A percentile compares a stretch with the other conserved stretches of the same genome.
phyloP scores from a whole-genome alignment of 306 rosid species.

The Prunus mongolica region DNA sequence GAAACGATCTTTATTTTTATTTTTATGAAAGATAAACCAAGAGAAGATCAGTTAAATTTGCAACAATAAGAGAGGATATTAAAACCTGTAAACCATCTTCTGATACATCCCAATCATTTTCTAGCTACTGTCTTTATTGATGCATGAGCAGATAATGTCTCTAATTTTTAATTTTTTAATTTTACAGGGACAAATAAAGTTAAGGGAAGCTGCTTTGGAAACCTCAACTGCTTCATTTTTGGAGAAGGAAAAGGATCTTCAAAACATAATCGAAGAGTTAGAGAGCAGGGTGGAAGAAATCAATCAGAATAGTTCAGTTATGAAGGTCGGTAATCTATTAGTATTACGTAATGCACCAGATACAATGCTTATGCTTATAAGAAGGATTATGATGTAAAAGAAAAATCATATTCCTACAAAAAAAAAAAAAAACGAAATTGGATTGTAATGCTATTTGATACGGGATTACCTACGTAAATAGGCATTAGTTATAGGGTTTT shows the following conservation, averaged over 20 bases:
- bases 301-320: constrained; percentile 38
- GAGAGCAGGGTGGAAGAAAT: constrained; percentile 62
- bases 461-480: too few relatives aligned
- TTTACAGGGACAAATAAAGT: constrained; percentile 56
- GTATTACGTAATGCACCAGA: not conserved
- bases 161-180: not conserved
- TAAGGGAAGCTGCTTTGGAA: constrained; percentile 68
- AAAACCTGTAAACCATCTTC: not conserved
- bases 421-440: too few relatives aligned
- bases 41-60: constrained; percentile 14
- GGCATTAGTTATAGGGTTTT: not conserved
- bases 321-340: constrained; percentile 42
- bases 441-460: too few relatives aligned
- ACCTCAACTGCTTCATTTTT: constrained; percentile 46
- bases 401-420: not conserved
- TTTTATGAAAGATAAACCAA: constrained; percentile 4
- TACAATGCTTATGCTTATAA: not conserved
- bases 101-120: not conserved
- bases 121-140: not conserved
- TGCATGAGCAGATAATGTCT: not conserved
- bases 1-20: not conserved
- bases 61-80: not conserved
- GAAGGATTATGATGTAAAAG: not conserved
- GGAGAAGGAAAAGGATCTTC: constrained; percentile 76
- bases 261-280: constrained; percentile 60